Conservation (phyloP, 2,329 filamentous ascomycete species). For the Cordyceps fumosorosea region DNA sequence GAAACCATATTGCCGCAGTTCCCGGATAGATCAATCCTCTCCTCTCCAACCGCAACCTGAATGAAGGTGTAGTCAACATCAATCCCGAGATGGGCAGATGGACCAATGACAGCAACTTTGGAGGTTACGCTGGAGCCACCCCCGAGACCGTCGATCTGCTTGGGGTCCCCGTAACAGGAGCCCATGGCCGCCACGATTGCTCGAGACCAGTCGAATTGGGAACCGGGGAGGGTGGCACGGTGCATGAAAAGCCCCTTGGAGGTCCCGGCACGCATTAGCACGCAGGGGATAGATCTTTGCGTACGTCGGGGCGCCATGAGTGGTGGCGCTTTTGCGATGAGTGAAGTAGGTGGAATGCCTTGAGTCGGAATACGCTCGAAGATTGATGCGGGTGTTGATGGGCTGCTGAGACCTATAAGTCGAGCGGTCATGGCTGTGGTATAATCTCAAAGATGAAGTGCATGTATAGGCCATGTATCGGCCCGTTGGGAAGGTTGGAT, state of each 20-base stretch:
- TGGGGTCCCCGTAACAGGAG: conserved; percentile 45
- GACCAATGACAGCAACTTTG: conserved; percentile 53
- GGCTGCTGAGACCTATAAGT: no score
- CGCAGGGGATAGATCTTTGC: conserved; percentile 33
- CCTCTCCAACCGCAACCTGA: conserved; percentile 41
- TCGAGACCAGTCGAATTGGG: conserved; percentile 40
- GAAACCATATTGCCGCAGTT: conserved; percentile 61
- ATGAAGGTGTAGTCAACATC: conserved; percentile 43
- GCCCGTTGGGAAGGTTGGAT: no score
- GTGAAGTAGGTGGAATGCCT: neutral
- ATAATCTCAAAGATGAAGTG: no score
- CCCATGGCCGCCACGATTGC: conserved; percentile 45
- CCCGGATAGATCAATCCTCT: conserved; percentile 49
- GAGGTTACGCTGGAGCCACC: conserved; percentile 54
- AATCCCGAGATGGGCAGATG: conserved; percentile 31
- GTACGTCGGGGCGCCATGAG: conserved; percentile 3
- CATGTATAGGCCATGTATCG: no score
- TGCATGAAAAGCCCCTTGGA: conserved; percentile 56
- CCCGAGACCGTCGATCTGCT: conserved; percentile 58
- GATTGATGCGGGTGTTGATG: no score
- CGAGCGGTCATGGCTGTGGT: no score
- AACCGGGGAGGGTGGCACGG: no score
- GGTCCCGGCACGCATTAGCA: conserved; percentile 58
- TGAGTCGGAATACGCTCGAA: no score
- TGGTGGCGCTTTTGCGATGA: no score